Evolutionary conservation across 2,329 filamentous ascomycete genomes (phyloP).

Genomic region (Didymella keratinophila): DNA sequence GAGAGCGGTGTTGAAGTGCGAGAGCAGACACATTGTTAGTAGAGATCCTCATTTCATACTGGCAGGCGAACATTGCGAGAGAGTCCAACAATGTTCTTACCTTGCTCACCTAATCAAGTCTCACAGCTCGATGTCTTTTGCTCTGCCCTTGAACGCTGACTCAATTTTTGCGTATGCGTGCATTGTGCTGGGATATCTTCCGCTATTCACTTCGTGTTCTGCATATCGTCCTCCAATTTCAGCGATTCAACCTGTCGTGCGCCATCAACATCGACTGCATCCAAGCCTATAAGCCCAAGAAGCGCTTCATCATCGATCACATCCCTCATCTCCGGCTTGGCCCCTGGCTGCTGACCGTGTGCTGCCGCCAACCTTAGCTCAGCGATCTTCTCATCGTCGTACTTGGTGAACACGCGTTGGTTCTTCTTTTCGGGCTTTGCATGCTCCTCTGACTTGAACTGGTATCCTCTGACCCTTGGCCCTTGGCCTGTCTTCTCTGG

Average conservation of each 20-base stretch:
- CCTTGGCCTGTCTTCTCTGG: constrained; percentile 78
- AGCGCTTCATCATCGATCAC: constrained; percentile 47
- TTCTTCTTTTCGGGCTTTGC: constrained; percentile 44
- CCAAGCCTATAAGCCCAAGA: constrained; percentile 39
- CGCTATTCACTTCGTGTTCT: background rate
- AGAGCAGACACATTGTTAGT: background rate
- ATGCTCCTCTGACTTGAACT: constrained; percentile 44
- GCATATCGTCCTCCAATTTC: constrained; percentile 33
- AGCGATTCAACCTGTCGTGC: constrained; percentile 26
- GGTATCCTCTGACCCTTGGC: constrained; percentile 60
- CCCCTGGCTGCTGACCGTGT: constrained; percentile 42
- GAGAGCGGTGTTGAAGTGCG: background rate
- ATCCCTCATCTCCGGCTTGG: constrained; percentile 37
- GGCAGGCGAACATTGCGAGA: background rate
- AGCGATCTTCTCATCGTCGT: constrained; percentile 35
- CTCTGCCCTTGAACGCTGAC: too few relatives aligned
- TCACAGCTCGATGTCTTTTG: background rate
- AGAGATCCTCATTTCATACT: background rate
- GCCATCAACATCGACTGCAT: constrained; percentile 23
- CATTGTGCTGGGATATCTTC: constrained; percentile 5
- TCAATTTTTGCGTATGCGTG: background rate
- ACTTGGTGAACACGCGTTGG: constrained; percentile 41
- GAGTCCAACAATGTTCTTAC: background rate
- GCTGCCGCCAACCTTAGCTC: constrained; percentile 29
- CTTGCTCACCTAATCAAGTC: background rate